Base-by-base conservation (phyloP, 2,329 filamentous ascomycete genomes). In the Fusarium armeniacum region DNA sequence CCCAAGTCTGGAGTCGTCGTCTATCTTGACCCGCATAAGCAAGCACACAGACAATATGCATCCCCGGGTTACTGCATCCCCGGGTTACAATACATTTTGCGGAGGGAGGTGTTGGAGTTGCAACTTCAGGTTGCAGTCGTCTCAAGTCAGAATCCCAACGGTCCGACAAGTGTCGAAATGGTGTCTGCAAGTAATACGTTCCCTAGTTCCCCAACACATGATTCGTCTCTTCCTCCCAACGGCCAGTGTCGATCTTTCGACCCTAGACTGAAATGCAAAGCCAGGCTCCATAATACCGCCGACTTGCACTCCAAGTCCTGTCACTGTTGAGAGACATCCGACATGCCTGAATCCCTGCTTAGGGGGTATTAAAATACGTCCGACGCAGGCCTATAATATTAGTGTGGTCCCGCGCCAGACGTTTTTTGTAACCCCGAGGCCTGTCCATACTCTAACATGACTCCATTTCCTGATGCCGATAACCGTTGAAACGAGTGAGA, bases 261-360 rank as follows among this genome's bases (percentile, higher is more conserved):
- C 38, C 51, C 51, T 45, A n/a, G 38, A 50, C 49, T 58, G 13
- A 35, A 20, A 30, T 20, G n/a, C n/a, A 41, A 40, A 38, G 16
- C 11, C 9, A 40, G 32, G 32, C 59, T 64, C 60, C 61, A 64
- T 51, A 64, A 58, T 64, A 58, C 51, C 59, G 61, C 59, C 61
- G 59, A 64, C 40, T 46, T 28, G 6, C 4, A 30, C 26, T 10
- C 24, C 15, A 18, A 32, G 16, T 22, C 30, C 35, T 49, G 59
- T 35, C 36, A 22, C 18, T 22, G n/a, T 41, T 22, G 20, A 33
- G 22, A 20, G 22, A 33, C 30, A 22, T 35, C 32, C n/a, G 16
- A 20, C 38, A 38, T 57, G 22, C n/a, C 43, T 30, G 41, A 26
- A 36, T 50, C 61, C 60, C 24, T 50, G 38, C 10, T 20, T 26